Percentiles rank a stretch among this genome's conserved stretches.
These are phyloP conservation scores for Lumnitzera racemosa DNA, from an alignment of 345 rosid genomes.

Conservation along the genomic window DNA sequence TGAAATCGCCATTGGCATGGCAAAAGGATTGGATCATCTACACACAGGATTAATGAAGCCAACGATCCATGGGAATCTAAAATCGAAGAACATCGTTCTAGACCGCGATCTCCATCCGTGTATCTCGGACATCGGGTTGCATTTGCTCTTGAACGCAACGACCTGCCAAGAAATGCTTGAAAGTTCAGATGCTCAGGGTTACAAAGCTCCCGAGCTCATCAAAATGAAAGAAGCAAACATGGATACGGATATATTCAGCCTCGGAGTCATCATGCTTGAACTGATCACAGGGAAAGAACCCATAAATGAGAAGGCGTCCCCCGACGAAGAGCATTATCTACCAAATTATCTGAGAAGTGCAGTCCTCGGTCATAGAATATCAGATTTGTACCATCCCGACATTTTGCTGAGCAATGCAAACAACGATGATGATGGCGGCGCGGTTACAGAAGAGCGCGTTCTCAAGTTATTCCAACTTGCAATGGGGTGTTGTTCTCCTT, in stretches of 20 bases:
- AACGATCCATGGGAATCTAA: slow-evolving; percentile 75
- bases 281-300: slow-evolving; percentile 73
- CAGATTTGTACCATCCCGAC: slow-evolving; percentile 68
- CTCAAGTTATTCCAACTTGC: slow-evolving; percentile 78
- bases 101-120: slow-evolving; percentile 45
- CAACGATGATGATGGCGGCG: slow-evolving; percentile 15
- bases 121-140: slow-evolving; percentile 64
- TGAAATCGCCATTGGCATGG: slow-evolving; percentile 52
- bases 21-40: slow-evolving; percentile 68
- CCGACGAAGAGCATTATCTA: slow-evolving; percentile 55
- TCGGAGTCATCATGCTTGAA: slow-evolving; percentile 80
- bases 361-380: slow-evolving; percentile 49
- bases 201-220: slow-evolving; percentile 89
- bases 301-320: slow-evolving; percentile 43
- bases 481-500: slow-evolving; percentile 85
- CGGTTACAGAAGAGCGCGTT: slow-evolving; percentile 42
- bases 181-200: slow-evolving; percentile 62
- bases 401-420: slow-evolving; percentile 29
- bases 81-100: slow-evolving; percentile 70
- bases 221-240: slow-evolving; percentile 76
- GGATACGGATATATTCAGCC: slow-evolving; percentile 65
- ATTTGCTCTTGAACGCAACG: slow-evolving; percentile 51
- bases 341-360: slow-evolving; percentile 62
- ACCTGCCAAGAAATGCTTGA: slow-evolving; percentile 82
- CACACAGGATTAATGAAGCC: slow-evolving; percentile 62